These are phyloP conservation scores for Solanum verrucosum DNA, from an alignment of 257 asterid genomes.

Conservation along the genomic window DNA sequence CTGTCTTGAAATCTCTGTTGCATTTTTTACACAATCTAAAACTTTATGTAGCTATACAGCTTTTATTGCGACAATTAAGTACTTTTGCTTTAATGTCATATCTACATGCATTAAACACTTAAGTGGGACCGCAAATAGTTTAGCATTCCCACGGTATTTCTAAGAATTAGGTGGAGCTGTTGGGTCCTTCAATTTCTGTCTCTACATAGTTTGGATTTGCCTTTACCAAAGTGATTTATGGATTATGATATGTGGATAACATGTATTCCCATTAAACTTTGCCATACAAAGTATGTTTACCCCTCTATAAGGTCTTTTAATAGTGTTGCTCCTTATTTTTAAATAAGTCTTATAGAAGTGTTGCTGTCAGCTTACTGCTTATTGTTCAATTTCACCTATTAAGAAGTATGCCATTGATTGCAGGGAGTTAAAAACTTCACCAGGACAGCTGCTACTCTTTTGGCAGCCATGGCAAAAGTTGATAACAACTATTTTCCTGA, in stretches of 20 bases:
- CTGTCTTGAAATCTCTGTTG: not conserved
- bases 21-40: not conserved
- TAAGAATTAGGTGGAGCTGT: not conserved
- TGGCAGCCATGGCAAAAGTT: constrained; percentile 74
- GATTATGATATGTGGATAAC: not conserved
- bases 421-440: constrained; percentile 87
- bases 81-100: not conserved
- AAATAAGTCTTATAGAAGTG: not conserved
- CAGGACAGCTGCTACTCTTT: constrained; percentile 51
- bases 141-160: not conserved
- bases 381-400: not conserved
- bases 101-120: not conserved
- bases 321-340: not conserved
- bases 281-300: not conserved
- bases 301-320: not conserved
- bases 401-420: constrained; percentile 2
- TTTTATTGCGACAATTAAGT: not conserved
- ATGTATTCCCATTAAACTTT: not conserved
- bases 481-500: constrained; percentile 80
- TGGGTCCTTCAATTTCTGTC: not conserved
- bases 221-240: not conserved
- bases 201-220: not conserved
- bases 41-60: not conserved
- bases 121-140: not conserved
- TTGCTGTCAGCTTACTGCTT: not conserved